Evolutionary conservation across 2,329 filamentous ascomycete species (phyloP).

Genomic region (Diaporthe vexans): DNA sequence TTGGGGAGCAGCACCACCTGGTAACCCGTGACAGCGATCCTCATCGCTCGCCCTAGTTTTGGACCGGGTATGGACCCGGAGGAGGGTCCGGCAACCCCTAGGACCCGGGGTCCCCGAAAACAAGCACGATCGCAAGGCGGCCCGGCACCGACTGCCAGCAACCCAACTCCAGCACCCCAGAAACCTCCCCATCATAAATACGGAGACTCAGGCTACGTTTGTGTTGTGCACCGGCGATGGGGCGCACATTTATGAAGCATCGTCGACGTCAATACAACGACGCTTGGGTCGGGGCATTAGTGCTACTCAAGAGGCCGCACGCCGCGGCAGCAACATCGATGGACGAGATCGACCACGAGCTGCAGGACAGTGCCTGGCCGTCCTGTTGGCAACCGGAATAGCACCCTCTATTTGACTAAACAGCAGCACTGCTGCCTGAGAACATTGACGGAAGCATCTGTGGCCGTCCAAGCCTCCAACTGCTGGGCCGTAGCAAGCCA

Average conservation of each 20-base stretch:
- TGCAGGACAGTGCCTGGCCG: neutral
- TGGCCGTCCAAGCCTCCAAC: neutral
- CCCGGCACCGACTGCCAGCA: slow-evolving; percentile 5
- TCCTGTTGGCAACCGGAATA: neutral
- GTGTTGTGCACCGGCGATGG: neutral
- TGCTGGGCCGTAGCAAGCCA: neutral
- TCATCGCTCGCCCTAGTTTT: neutral
- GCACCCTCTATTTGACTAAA: neutral
- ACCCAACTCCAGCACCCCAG: neutral
- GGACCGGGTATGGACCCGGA: neutral
- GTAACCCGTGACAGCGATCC: neutral
- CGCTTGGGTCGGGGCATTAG: neutral
- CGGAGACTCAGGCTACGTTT: neutral
- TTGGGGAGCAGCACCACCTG: neutral
- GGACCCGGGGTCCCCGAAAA: slow-evolving; percentile 16
- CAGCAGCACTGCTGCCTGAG: neutral
- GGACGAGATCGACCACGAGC: neutral
- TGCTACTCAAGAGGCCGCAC: neutral
- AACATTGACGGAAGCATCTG: neutral
- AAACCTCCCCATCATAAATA: neutral
- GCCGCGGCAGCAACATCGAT: neutral
- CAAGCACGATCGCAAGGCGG: slow-evolving; percentile 23
- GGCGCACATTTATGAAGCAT: neutral
- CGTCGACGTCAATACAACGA: neutral
- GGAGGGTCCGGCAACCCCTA: slow-evolving; percentile 9